Evolutionary conservation across 2,329 filamentous ascomycete genomes (phyloP), one percentile per base, ranked within the genome.

Genomic region (Kalaharituber pfeilii): DNA sequence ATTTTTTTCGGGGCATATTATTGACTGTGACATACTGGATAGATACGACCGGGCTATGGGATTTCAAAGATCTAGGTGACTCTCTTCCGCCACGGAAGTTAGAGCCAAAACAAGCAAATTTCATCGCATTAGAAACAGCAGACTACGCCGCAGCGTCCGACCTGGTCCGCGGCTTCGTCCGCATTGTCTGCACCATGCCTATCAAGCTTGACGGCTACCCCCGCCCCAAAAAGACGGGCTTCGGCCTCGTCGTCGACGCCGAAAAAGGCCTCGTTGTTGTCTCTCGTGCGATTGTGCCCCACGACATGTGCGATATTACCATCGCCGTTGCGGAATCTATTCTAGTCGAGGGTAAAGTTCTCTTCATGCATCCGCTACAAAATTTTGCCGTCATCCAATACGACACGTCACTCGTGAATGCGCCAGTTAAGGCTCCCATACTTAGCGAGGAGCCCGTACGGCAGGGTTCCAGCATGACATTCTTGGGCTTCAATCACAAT

Each of bases 141-240:
- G 84, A 83, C 56, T 83, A 95, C 66, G 81, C 86, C 24, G 85
- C 86, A 18, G 88, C 91, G n/a, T 87, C 88, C 2, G 86, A 94
- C 61, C 79, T 98, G 58, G 85, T 98, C 36, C 82, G 85, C 61
- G 95, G 88, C 66, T 96, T 98, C 66, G 89, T 98, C 25, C 83
- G 91, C 36, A 84, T 98, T 53, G 82, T 85, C 60, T 94, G 88
- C 63, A 84, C 82, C 24, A 89, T 98, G 82, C 91, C 91, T 0
- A 73, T 98, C 58, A 96, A 96, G 73, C 76, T 98, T 8, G 91
- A 98, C 67, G 91, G 91, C n/a, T 98, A 94, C 67, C 93, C 91
- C 5, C 86, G 91, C 67, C 86, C 91, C 61, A 78, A 87, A 50
- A 91, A 63, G 59, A 91, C 87, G 71, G 91, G 91, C 0, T 95